These are phyloP conservation scores for Pyrenochaeta sp. DNA, from an alignment of 2,329 filamentous ascomycete species.

Conservation along the genomic window DNA sequence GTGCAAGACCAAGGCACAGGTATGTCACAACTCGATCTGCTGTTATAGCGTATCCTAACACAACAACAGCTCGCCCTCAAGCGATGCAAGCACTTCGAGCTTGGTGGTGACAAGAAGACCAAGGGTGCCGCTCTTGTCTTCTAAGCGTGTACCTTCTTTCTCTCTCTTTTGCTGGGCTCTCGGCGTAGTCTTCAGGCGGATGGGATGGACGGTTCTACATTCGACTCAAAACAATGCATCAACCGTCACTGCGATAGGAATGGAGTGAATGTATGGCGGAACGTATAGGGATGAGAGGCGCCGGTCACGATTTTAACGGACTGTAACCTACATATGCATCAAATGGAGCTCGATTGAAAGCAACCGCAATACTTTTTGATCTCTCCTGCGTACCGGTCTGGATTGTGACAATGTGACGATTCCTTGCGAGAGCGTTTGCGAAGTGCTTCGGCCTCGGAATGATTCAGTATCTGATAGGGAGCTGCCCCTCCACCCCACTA, in stretches of 20 bases:
- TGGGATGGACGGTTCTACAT: constrained; percentile 44
- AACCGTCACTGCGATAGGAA: constrained; percentile 27
- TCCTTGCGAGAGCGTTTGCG: too few species aligned
- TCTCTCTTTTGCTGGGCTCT: constrained; percentile 50
- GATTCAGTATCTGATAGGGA: constrained; percentile 10
- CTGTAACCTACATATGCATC: constrained; percentile 51
- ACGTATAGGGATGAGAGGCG: constrained; percentile 42
- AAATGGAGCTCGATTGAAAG: constrained; percentile 51
- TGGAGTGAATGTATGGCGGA: constrained; percentile 36
- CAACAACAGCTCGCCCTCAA: constrained; percentile 92
- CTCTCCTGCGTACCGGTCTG: constrained; percentile 2
- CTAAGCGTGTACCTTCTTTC: constrained; percentile 70
- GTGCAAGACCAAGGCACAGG: constrained; percentile 71
- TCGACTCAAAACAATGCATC: constrained; percentile 43
- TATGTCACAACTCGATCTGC: constrained; percentile 12
- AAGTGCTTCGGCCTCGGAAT: constrained; percentile 1
- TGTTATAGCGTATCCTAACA: constrained; percentile 18
- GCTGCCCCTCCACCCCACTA: constrained; percentile 36
- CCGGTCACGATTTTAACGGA: constrained; percentile 46
- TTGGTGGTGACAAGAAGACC: constrained; percentile 99
- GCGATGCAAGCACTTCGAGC: constrained; percentile 99
- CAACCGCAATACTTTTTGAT: constrained; percentile 22
- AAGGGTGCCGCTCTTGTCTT: constrained; percentile 99
- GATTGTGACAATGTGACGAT: too few species aligned
- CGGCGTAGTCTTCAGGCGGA: constrained; percentile 49